phyloP scores from a whole-genome alignment of 2,329 filamentous ascomycete genomes.

The Penicillium glabrum region DNA sequence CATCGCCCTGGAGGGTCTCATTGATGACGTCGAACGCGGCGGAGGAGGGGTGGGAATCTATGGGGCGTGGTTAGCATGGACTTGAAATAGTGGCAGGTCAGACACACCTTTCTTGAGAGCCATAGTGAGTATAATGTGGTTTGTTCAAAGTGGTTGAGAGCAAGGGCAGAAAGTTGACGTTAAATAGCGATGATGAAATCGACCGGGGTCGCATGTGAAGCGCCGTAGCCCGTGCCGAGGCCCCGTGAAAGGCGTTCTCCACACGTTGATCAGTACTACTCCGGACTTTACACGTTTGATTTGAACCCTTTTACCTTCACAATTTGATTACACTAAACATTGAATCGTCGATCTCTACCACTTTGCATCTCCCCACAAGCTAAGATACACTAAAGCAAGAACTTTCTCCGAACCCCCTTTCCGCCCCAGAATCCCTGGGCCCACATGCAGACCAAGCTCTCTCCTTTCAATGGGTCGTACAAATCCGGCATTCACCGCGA shows the following conservation, averaged over 20 bases:
- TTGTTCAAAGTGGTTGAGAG: background rate
- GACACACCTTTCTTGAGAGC: conserved; percentile 69
- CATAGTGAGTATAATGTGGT: conserved; percentile 51
- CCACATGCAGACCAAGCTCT: conserved; percentile 2
- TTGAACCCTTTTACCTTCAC: background rate
- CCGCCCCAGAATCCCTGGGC: conserved; percentile 4
- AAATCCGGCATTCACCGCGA: conserved; percentile 19
- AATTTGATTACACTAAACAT: background rate
- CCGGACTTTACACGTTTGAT: background rate
- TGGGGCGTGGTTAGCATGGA: conserved; percentile 8
- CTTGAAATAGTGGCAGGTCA: background rate
- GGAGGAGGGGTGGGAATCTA: conserved; percentile 85
- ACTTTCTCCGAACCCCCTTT: background rate
- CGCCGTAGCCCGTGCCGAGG: conserved; percentile 17
- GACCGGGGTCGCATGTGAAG: conserved; percentile 25
- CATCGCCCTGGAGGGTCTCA: conserved; percentile 64
- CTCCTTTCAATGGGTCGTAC: conserved; percentile 5
- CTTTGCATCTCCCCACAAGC: background rate
- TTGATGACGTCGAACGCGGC: conserved; percentile 88
- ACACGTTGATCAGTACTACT: background rate
- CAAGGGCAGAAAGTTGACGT: conserved; percentile 3
- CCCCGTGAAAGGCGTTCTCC: conserved; percentile 8
- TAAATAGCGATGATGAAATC: conserved; percentile 22
- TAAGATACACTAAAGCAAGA: background rate
- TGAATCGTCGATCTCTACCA: background rate